Base-by-base conservation (phyloP, 2,329 filamentous ascomycete genomes). In the Mariannaea sp. region DNA sequence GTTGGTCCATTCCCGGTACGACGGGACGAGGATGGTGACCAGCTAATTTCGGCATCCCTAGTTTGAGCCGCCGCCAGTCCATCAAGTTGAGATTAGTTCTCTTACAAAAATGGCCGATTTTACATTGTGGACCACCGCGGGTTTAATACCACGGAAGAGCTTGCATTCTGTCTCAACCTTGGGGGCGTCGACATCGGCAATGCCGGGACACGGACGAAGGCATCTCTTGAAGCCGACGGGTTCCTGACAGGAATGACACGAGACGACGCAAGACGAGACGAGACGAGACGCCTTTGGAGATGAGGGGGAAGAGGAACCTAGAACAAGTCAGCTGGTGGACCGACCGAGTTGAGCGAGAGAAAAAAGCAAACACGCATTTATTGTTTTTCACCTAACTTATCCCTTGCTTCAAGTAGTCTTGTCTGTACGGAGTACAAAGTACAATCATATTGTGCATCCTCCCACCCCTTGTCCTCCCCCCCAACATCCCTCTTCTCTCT, bases 1-100 rank as follows among this genome's bases (percentile, higher is more conserved):
- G 55, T n/a, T 46, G 55, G 57, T 42, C 62, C 60, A 65, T 65
- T 64, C 60, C 60, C 62, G 62, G 57, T 60, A 53, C 55, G 52
- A 64, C 62, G 55, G 62, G 52, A 62, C 59, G 55, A 45, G 40
- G 45, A 55, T 51, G 57, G 38, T 61, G 53, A 49, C 53, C 53
- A 60, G 58, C 55, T 64, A 65, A 65, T 65, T 58, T 65, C 62
- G 62, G 62, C 53, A 61, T 64, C 51, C 55, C 62, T 59, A 49
- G 49, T 58, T 50, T 64, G 53, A 55, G 32, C 48, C 48, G 52
- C 41, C 33, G 49, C n/a, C n/a, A 52, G 55, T 35, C 51, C 43
- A 36, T 49, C 48, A 64, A 48, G 44, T 50, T 24, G 47, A 47
- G 55, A 48, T 48, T 53, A 24, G 46, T 39, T 26, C 17, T 44